These are phyloP conservation scores for Alternaria consortialis DNA, from an alignment of 2,329 filamentous ascomycete genomes.

Conservation along the genomic window DNA sequence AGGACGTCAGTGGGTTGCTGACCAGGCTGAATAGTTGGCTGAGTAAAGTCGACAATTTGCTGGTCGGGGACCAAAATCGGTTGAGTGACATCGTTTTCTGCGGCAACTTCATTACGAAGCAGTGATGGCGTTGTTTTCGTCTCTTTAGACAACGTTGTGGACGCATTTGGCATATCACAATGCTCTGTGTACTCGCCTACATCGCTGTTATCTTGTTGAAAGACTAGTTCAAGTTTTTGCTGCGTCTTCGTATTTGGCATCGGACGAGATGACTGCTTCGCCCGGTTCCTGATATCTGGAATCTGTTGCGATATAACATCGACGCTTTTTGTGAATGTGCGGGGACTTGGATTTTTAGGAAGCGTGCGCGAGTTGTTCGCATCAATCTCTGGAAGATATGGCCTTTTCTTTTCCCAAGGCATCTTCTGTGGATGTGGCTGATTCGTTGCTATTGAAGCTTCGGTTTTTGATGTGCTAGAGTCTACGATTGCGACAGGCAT, in stretches of 20 bases:
- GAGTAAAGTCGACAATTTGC: not conserved
- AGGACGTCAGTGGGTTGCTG: not conserved
- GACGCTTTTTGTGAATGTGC: not conserved
- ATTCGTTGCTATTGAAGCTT: slow-evolving; percentile 3
- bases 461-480: not conserved
- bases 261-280: not conserved
- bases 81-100: not conserved
- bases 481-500: not conserved
- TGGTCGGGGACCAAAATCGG: not conserved
- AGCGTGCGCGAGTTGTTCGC: not conserved
- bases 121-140: not conserved
- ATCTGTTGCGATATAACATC: not conserved
- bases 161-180: no score
- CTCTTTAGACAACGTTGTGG: not conserved
- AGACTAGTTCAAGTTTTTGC: not conserved
- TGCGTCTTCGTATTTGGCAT: not conserved
- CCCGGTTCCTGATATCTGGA: not conserved
- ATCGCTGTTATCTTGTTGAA: not conserved
- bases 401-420: not conserved
- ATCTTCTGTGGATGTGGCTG: slow-evolving; percentile 4
- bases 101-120: not conserved
- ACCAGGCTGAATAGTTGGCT: not conserved
- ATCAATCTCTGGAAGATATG: not conserved
- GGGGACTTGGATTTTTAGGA: not conserved
- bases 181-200: not conserved